phyloP scores from a whole-genome alignment of 1,139 yeast species.

The Blastobotrys serpentis region DNA sequence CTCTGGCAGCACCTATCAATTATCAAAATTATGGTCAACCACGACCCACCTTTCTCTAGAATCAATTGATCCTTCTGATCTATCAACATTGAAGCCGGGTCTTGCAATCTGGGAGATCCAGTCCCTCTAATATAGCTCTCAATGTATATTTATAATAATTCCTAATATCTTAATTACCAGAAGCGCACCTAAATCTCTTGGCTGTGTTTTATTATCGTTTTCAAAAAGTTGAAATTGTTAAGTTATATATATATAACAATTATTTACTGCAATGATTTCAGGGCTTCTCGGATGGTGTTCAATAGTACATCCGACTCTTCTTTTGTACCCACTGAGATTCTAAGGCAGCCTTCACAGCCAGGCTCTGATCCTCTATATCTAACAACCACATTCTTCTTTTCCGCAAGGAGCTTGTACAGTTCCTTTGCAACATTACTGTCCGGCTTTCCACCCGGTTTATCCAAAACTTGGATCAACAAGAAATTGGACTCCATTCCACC shows the following conservation, averaged over 20 bases:
- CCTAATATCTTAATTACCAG: background rate
- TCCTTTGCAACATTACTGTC: conserved; percentile 65
- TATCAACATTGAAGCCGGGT: conserved; percentile 55
- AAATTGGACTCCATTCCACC: conserved; percentile 93
- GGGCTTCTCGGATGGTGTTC: conserved; percentile 46
- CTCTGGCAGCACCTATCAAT: conserved; percentile 15
- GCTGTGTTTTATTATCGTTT: too few species aligned
- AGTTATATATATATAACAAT: background rate
- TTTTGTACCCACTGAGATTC: conserved; percentile 82
- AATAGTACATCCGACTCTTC: conserved; percentile 66
- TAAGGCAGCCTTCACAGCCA: conserved; percentile 82
- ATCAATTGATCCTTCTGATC: conserved; percentile 44
- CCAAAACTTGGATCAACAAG: conserved; percentile 66
- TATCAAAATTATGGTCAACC: conserved; percentile 28
- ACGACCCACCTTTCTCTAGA: conserved; percentile 31
- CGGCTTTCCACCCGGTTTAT: conserved; percentile 56
- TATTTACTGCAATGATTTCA: conserved; percentile 34
- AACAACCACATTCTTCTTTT: conserved; percentile 71
- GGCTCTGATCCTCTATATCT: conserved; percentile 88
- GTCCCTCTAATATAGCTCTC: conserved; percentile 11
- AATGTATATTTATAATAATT: conserved; percentile 9
- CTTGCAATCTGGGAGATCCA: conserved; percentile 49
- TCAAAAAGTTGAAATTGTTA: too few species aligned
- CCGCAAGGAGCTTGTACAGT: conserved; percentile 70
- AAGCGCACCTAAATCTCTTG: too few species aligned